phyloP scores from a whole-genome alignment of 2,329 filamentous ascomycete genomes.

The Penicillium rolfsii region DNA sequence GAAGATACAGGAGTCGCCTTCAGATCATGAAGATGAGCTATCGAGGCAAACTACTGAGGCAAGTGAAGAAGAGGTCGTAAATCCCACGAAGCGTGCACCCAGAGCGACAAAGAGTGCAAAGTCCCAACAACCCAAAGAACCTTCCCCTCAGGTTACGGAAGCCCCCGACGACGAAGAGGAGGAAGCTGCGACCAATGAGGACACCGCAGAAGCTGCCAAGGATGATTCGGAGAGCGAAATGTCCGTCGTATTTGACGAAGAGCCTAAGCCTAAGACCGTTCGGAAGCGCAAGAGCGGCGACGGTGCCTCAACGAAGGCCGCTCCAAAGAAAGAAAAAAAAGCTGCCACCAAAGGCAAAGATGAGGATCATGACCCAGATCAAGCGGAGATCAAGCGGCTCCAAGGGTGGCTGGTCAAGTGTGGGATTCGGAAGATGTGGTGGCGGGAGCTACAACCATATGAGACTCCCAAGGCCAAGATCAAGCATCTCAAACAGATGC shows the following conservation, averaged over 20 bases:
- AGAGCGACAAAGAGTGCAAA: conserved; percentile 17
- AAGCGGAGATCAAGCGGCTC: conserved; percentile 82
- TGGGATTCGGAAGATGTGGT: conserved; percentile 90
- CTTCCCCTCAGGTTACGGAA: conserved; percentile 10
- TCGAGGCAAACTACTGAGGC: conserved; percentile 22
- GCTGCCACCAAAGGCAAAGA: conserved; percentile 48
- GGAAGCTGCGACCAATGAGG: conserved; percentile 18
- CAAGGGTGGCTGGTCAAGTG: conserved; percentile 88
- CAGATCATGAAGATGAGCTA: conserved; percentile 28
- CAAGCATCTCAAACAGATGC: conserved; percentile 74
- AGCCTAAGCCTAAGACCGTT: conserved; percentile 62
- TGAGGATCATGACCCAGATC: conserved; percentile 61
- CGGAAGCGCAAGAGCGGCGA: conserved; percentile 51
- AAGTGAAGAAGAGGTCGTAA: conserved; percentile 30
- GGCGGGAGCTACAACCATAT: conserved; percentile 76
- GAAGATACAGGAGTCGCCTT: conserved; percentile 37
- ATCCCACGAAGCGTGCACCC: conserved; percentile 24
- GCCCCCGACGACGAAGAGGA: conserved; percentile 22
- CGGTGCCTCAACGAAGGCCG: conserved; percentile 30
- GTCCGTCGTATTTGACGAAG: conserved; percentile 78
- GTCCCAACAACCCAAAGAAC: conserved; percentile 11
- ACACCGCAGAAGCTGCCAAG: conserved; percentile 46
- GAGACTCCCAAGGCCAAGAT: conserved; percentile 79
- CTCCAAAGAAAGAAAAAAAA: conserved; percentile 38
- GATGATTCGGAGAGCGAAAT: conserved; percentile 65